Percentiles rank a stretch among this genome's conserved stretches.
These are phyloP conservation scores for Puya raimondii DNA, from an alignment of 176 grass and related monocot species.

Conservation along the genomic window DNA sequence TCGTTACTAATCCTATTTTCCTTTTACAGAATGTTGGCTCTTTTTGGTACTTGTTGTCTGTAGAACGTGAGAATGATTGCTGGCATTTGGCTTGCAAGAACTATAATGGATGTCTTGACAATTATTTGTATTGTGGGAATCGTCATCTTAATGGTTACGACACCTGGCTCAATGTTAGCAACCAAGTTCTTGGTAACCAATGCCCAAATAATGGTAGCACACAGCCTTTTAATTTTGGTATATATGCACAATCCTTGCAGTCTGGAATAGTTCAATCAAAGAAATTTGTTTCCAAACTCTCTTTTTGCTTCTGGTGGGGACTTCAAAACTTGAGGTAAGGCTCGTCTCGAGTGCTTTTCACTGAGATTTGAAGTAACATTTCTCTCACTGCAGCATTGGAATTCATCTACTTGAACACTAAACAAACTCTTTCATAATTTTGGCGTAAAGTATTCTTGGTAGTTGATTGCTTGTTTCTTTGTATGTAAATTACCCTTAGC, in stretches of 20 bases:
- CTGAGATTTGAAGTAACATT: neutral
- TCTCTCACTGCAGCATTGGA: neutral
- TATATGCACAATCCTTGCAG: constrained; percentile 42
- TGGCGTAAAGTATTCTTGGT: no score
- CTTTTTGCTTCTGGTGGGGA: constrained; percentile 99
- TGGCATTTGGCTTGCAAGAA: constrained; percentile 40
- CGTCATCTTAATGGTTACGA: constrained; percentile 15
- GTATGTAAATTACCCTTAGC: no score
- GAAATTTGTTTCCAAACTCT: constrained; percentile 66
- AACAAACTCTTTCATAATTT: no score
- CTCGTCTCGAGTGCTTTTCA: neutral
- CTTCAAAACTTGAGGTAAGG: constrained; percentile 70
- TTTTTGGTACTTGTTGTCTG: constrained; percentile 75
- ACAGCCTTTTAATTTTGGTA: constrained; percentile 49
- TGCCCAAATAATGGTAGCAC: constrained; percentile 10
- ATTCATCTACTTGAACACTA: neutral
- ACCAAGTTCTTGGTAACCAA: neutral
- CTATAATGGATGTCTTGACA: constrained; percentile 3
- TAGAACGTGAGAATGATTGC: constrained; percentile 57
- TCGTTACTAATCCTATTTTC: constrained; percentile 8
- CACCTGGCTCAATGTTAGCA: constrained; percentile 24
- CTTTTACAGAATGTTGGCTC: constrained; percentile 77
- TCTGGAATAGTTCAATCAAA: constrained; percentile 46
- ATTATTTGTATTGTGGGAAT: constrained; percentile 57
- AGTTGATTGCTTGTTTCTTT: no score